Percentiles rank a stretch among this genome's conserved stretches.
Conservation (phyloP, 1,284 basidiomycete genomes). For the Erythrobasidium hasegawianum region DNA sequence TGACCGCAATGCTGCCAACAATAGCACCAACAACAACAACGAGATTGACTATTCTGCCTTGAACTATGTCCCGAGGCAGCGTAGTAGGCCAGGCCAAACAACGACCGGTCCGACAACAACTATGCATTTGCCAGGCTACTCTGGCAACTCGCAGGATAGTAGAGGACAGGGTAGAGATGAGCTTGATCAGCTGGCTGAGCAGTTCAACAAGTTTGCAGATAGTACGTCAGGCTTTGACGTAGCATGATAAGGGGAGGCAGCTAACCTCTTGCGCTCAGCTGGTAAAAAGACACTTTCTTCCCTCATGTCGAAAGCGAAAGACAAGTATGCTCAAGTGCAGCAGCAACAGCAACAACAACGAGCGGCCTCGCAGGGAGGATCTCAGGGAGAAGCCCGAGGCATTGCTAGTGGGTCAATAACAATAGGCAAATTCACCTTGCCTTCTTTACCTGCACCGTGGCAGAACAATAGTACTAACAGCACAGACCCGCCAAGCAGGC, state of each 20-base stretch:
- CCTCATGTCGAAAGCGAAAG: conserved; percentile 31
- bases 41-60: conserved; percentile 13
- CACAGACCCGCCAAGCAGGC: conserved; percentile 10
- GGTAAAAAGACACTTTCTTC: conserved; percentile 30
- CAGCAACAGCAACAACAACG: conserved; percentile 17
- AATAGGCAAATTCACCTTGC: conserved; percentile 27
- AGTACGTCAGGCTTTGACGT: too few relatives aligned
- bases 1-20: not conserved
- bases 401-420: not conserved
- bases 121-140: not conserved
- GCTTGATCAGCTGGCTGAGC: conserved; percentile 28
- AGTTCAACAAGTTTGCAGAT: conserved; percentile 33
- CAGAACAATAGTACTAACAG: conserved; percentile 6
- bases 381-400: not conserved
- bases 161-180: conserved; percentile 12
- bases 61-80: conserved; percentile 28
- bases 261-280: too few relatives aligned
- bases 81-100: conserved; percentile 18
- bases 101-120: conserved; percentile 11
- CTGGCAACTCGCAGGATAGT: not conserved
- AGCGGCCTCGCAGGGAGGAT: not conserved
- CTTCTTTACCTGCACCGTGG: conserved; percentile 28
- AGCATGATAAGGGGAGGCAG: too few relatives aligned
- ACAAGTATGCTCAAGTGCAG: conserved; percentile 31
- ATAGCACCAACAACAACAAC: not conserved